Base-by-base conservation (phyloP, 768 basidiomycete genomes). In the Sarcodon sp. region DNA sequence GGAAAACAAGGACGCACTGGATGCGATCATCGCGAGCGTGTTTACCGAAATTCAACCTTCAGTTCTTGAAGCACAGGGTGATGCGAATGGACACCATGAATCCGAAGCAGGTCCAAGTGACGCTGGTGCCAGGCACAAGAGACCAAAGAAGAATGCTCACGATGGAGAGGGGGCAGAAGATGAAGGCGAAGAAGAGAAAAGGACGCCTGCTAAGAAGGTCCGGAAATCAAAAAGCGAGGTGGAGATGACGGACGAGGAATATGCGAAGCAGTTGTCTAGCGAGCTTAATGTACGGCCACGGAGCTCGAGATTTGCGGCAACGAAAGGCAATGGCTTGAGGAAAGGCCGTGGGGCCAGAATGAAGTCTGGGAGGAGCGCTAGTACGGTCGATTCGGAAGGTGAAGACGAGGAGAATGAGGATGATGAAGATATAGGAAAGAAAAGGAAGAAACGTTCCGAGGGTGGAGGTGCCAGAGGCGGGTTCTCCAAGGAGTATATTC, bases 401-500 rank as follows among this genome's bases (percentile, higher is more conserved):
- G 55, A 62, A 59, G 61, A 64, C 54, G 63, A 65, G 51, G 57
- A 55, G 53, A 64, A 59, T 47, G 53, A 55, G 55, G 62, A 65
- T 52, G 69, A 64, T 33, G 59, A 60, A 53, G 61, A 58, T 33
- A 57, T 49, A 35, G 57, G 53, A 44, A 49, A 60, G 39, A 75
- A 74, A 63, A 68, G 69, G 59, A 73, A 79, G 54, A 55, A 66
- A 51, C 57, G 61, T 8, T 70, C 70, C 12, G 70, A 73, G 58
- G 85, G 39, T 9, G 39, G 39, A 2, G 39, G 39, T 16, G 39
- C 39, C 8, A 41, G 27, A 27, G 39, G 83, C 12, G 87, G 86
- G 18, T 87, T 90, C 61, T 76, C 75, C 44, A 89, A 89, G 62
- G 83, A 84, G 56, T 87, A 80, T 58, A 60, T 62, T 12, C 66